Evolutionary conservation across 2,329 filamentous ascomycete species (phyloP).

Genomic region (Graphium sp.): DNA sequence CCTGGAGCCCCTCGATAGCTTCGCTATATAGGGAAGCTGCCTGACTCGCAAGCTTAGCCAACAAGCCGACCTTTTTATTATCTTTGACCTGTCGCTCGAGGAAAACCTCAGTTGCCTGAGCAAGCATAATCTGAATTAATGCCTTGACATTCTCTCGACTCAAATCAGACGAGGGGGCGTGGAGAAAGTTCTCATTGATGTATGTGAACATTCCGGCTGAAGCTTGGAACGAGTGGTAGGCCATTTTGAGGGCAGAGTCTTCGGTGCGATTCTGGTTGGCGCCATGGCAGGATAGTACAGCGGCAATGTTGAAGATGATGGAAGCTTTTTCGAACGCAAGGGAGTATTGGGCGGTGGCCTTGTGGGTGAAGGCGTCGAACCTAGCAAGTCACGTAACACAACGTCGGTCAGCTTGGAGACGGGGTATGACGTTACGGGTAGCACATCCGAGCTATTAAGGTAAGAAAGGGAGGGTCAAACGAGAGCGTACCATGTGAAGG

Average conservation of each 20-base stretch:
- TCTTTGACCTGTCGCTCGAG: constrained; percentile 90
- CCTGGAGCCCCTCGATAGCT: constrained; percentile 76
- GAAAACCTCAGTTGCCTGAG: constrained; percentile 94
- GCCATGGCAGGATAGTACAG: constrained; percentile 89
- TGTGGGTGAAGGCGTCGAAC: constrained; percentile 99
- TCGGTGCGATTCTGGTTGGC: constrained; percentile 84
- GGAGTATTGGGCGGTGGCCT: constrained; percentile 91
- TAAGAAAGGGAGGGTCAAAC: constrained; percentile 2
- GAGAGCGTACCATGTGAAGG: constrained; percentile 87
- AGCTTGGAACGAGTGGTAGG: constrained; percentile 96
- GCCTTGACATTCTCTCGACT: constrained; percentile 93
- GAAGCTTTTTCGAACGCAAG: constrained; percentile 96
- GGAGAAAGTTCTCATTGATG: constrained; percentile 98
- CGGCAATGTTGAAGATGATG: constrained; percentile 98
- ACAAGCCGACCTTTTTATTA: constrained; percentile 76
- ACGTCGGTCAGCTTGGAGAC: constrained; percentile 4
- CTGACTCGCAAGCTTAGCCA: constrained; percentile 88
- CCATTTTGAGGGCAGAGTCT: constrained; percentile 83
- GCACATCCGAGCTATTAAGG: neutral
- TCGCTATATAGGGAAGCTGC: constrained; percentile 78
- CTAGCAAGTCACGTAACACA: constrained; percentile 23
- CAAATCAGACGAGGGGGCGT: constrained; percentile 89
- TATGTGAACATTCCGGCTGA: constrained; percentile 99
- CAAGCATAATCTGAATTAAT: constrained; percentile 80
- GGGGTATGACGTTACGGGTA: neutral